Percentiles rank a stretch among this genome's conserved stretches.
phyloP scores from a whole-genome alignment of 225 moss, liverwort and hornwort species.

The Marchantia paleacea region DNA sequence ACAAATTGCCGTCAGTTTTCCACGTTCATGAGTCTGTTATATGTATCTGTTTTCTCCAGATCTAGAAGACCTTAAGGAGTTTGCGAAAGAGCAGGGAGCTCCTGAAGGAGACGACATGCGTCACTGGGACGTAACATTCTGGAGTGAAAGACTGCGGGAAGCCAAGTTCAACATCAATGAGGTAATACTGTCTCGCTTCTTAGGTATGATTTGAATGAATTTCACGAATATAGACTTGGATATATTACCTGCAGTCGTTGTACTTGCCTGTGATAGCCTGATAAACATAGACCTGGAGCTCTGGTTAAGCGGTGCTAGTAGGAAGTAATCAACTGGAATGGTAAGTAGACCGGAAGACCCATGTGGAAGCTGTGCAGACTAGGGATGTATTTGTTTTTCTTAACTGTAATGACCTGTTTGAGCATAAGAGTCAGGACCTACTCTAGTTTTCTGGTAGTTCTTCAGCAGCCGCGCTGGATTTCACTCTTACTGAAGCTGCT shows the following conservation, averaged over 20 bases:
- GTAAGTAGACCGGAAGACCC: no score
- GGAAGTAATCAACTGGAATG: no score
- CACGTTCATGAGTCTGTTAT: background rate
- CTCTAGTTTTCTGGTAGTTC: background rate
- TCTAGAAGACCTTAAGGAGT: constrained; percentile 47
- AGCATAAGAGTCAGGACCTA: no score
- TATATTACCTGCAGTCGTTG: no score
- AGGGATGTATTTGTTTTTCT: no score
- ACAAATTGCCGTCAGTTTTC: background rate
- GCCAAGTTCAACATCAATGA: constrained; percentile 50
- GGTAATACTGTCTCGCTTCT: background rate
- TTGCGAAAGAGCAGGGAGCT: constrained; percentile 51
- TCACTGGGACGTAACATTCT: constrained; percentile 51
- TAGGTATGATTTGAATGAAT: no score
- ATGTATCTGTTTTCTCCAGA: constrained; percentile 23
- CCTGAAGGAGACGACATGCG: constrained; percentile 48
- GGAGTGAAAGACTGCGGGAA: constrained; percentile 55
- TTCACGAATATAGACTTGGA: no score
- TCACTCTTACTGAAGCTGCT: background rate
- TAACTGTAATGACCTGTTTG: no score
- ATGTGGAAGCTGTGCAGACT: no score
- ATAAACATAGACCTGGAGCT: no score
- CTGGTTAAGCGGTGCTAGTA: no score
- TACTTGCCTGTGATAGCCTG: no score
- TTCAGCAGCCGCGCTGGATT: background rate